phyloP scores from a whole-genome alignment of 305 asterid species.

The Rubia tinctorum region DNA sequence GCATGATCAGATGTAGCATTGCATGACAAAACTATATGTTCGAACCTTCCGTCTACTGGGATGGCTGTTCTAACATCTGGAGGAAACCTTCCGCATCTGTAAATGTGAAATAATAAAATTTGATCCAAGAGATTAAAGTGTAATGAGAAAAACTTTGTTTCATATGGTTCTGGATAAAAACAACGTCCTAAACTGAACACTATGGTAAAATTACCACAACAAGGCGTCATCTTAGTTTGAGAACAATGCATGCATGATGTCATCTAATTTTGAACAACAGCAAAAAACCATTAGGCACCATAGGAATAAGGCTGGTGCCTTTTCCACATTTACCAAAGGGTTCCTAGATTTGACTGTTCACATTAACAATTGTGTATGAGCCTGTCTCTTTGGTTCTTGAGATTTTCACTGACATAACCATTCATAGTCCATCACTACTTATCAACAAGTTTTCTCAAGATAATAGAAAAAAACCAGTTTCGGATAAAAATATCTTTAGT shows the following conservation, averaged over 20 bases:
- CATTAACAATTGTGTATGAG: background rate
- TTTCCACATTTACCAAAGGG: background rate
- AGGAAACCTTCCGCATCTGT: conserved; percentile 92
- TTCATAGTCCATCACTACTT: background rate
- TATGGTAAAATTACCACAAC: background rate
- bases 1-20: conserved; percentile 93
- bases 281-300: background rate
- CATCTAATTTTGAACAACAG: background rate
- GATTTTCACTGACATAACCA: background rate
- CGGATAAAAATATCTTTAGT: background rate
- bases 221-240: background rate
- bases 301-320: background rate
- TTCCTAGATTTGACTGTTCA: background rate
- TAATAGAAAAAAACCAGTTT: background rate
- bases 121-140: background rate
- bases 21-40: conserved; percentile 89
- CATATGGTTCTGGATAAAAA: background rate
- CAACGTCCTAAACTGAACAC: background rate
- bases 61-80: conserved; percentile 97
- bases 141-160: background rate
- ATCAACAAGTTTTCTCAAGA: background rate
- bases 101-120: conserved; percentile 15
- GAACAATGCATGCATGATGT: background rate
- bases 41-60: conserved; percentile 95
- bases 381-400: background rate